phyloP scores from a whole-genome alignment of 257 asterid species.

The Solanum commersonii region DNA sequence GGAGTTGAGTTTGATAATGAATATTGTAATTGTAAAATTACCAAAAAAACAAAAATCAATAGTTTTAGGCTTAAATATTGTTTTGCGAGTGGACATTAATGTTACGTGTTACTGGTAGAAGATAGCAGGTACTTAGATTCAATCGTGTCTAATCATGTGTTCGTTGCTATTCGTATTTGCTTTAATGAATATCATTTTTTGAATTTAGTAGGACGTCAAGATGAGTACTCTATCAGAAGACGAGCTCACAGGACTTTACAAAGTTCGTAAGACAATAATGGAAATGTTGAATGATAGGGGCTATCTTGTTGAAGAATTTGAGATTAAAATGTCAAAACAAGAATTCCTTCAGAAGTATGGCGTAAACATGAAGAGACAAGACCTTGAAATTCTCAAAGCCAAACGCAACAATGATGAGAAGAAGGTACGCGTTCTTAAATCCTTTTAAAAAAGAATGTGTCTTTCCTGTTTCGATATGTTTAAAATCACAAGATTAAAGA shows the following conservation, averaged over 20 bases:
- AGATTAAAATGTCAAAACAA: conserved; percentile 12
- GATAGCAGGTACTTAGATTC: neutral
- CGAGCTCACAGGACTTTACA: neutral
- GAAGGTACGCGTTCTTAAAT: conserved; percentile 20
- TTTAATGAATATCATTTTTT: neutral
- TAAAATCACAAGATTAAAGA: neutral
- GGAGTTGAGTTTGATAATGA: neutral
- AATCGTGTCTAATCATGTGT: neutral
- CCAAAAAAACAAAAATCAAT: neutral
- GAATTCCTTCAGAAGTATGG: conserved; percentile 34
- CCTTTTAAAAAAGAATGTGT: neutral
- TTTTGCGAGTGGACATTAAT: neutral
- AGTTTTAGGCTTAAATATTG: neutral
- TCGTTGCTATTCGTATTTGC: neutral
- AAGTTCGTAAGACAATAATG: conserved; percentile 20
- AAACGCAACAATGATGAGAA: conserved; percentile 35
- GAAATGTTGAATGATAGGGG: conserved; percentile 26
- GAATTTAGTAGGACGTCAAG: neutral
- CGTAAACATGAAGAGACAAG: conserved; percentile 73
- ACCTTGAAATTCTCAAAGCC: conserved; percentile 41
- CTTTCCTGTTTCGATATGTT: neutral
- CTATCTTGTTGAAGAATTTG: conserved; percentile 21
- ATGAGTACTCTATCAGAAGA: neutral
- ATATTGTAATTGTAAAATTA: neutral
- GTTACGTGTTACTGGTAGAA: neutral